phyloP scores from a whole-genome alignment of 257 asterid species.

The Thymus mandschuricus region DNA sequence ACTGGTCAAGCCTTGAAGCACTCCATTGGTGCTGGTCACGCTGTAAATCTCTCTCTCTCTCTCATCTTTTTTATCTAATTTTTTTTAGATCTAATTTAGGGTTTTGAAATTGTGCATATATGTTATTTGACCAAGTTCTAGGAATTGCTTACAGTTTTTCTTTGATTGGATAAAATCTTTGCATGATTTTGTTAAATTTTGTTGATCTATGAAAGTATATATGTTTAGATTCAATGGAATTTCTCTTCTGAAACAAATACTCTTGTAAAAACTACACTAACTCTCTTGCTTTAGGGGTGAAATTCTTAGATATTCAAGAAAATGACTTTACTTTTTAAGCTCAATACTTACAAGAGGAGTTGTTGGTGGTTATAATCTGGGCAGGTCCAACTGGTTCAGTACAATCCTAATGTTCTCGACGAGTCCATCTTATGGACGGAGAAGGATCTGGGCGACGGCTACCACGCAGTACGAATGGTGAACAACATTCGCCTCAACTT shows the following conservation, averaged over 20 bases:
- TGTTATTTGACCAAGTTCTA: background rate
- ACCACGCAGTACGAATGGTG: constrained; percentile 74
- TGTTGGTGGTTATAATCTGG: background rate
- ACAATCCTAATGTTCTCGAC: constrained; percentile 61
- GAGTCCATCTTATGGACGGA: constrained; percentile 83
- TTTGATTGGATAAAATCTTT: background rate
- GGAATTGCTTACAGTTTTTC: background rate
- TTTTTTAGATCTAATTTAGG: no score
- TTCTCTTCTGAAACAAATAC: background rate
- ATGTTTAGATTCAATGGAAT: background rate
- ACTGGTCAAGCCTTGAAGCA: constrained; percentile 75
- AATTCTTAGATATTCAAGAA: background rate
- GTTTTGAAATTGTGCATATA: background rate
- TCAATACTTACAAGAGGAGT: background rate
- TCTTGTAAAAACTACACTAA: background rate
- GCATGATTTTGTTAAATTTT: background rate
- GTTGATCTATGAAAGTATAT: no score
- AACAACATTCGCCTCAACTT: constrained; percentile 73
- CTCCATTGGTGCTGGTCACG: constrained; percentile 55
- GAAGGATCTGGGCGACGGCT: constrained; percentile 73
- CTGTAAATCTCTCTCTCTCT: constrained; percentile 27
- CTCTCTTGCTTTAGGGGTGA: background rate
- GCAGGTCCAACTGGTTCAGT: constrained; percentile 57
- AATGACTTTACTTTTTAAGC: background rate
- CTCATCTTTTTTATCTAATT: background rate